Evolutionary conservation across 2,329 filamentous ascomycete genomes (phyloP).

Genomic region (Arthrobotrys sinensis): DNA sequence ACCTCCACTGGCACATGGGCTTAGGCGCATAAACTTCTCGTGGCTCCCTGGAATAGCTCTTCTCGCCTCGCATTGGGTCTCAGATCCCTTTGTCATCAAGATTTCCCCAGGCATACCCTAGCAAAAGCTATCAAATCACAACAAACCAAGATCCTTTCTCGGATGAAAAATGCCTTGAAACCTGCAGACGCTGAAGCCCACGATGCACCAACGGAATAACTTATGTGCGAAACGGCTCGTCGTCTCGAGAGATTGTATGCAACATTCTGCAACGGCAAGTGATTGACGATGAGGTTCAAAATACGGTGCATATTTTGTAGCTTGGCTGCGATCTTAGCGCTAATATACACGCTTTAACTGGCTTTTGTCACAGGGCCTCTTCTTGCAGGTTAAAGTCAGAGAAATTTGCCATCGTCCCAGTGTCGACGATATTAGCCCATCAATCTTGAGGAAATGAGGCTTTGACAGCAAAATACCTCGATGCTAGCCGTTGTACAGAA

Average conservation of each 20-base stretch:
- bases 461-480: slow-evolving; percentile 34
- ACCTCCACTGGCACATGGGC: slow-evolving; percentile 3
- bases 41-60: slow-evolving; percentile 34
- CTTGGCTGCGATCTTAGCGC: slow-evolving; percentile 15
- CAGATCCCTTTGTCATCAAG: slow-evolving; percentile 32
- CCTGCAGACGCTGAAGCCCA: slow-evolving; percentile 15
- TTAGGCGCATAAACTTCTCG: slow-evolving; percentile 28
- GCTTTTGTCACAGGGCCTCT: background rate
- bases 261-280: slow-evolving; percentile 28
- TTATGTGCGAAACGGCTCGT: slow-evolving; percentile 39
- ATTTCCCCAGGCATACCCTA: slow-evolving; percentile 29
- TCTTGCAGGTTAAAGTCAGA: background rate
- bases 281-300: slow-evolving; percentile 21
- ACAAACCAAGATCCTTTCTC: background rate
- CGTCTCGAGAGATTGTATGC: slow-evolving; percentile 7
- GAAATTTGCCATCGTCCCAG: slow-evolving; percentile 21
- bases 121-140: slow-evolving; percentile 31
- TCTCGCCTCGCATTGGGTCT: slow-evolving; percentile 38
- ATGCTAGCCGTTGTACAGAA: slow-evolving; percentile 11
- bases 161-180: slow-evolving; percentile 20
- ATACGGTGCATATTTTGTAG: slow-evolving; percentile 16
- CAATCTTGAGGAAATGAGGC: slow-evolving; percentile 18
- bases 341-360: slow-evolving; percentile 22
- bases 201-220: slow-evolving; percentile 15
- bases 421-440: slow-evolving; percentile 2